A percentile compares a stretch with the other conserved stretches of the same genome.
Evolutionary conservation across 345 rosid species (phyloP).

Genomic region (Populus pruinosa): DNA sequence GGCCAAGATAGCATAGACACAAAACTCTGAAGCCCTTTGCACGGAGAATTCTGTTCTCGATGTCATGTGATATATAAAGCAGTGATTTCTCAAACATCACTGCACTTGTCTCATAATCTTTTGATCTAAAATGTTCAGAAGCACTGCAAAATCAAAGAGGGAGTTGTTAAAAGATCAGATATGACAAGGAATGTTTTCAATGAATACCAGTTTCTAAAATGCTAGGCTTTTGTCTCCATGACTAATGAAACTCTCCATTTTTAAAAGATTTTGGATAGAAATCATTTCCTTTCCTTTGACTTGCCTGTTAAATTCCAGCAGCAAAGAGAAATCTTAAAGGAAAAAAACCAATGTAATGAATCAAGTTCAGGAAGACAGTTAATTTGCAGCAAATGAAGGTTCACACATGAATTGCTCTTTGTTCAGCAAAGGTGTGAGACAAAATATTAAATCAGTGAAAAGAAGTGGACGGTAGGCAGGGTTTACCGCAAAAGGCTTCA

Average conservation of each 20-base stretch:
- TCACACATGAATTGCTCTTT: not conserved
- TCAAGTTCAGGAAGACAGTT: not conserved
- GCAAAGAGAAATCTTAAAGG: not conserved
- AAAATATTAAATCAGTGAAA: not conserved
- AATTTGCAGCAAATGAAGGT: not conserved
- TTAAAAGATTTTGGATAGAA: not conserved
- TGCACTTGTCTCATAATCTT: conserved; percentile 77
- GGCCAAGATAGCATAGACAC: conserved; percentile 88
- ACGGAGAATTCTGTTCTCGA: conserved; percentile 63
- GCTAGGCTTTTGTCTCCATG: too few relatives aligned
- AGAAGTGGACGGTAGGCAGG: not conserved
- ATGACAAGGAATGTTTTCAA: not conserved
- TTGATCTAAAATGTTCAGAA: conserved; percentile 63
- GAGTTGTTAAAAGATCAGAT: not conserved
- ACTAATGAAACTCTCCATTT: too few relatives aligned
- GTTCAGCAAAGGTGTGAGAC: not conserved
- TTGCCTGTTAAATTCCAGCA: not conserved
- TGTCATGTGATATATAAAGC: conserved; percentile 73
- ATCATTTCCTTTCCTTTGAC: not conserved
- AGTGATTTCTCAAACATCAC: conserved; percentile 90
- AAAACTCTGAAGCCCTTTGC: conserved; percentile 94
- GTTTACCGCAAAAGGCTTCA: not conserved
- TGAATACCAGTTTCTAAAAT: too few relatives aligned
- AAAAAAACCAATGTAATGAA: not conserved
- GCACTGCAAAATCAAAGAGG: conserved; percentile 51